phyloP scores from a whole-genome alignment of 305 asterid species.

The Fraxinus xanthoxyloides region DNA sequence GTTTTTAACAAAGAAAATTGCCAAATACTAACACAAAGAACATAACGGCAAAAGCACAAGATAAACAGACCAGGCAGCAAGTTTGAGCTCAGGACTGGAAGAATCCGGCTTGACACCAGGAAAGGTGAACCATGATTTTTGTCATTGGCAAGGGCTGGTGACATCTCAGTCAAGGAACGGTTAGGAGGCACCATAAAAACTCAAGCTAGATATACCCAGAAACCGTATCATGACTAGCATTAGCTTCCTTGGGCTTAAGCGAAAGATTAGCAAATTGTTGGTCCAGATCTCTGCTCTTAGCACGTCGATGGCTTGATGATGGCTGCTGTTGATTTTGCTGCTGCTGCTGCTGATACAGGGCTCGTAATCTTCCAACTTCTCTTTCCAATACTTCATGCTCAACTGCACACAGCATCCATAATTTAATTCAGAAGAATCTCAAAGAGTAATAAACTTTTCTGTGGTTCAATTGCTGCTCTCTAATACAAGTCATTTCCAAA shows the following conservation, averaged over 20 bases:
- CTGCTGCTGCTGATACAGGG: conserved; percentile 48
- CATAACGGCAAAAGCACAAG: not conserved
- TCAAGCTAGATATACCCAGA: conserved; percentile 47
- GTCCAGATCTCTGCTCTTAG: conserved; percentile 53
- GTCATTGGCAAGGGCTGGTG: not conserved
- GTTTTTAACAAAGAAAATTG: not conserved
- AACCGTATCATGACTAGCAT: conserved; percentile 40
- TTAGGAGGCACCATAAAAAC: not conserved
- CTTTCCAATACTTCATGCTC: conserved; percentile 66
- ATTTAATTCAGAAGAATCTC: conserved; percentile 1
- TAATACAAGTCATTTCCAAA: not conserved
- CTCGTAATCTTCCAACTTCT: conserved; percentile 54
- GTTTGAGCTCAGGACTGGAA: not conserved
- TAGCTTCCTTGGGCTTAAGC: conserved; percentile 54
- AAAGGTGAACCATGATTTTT: not conserved
- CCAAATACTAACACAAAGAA: not conserved
- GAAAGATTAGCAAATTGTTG: conserved; percentile 50
- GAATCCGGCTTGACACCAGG: not conserved
- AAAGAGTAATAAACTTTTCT: not conserved
- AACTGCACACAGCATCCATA: conserved; percentile 38
- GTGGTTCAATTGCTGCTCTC: not conserved
- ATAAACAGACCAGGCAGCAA: not conserved
- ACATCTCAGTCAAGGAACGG: not conserved
- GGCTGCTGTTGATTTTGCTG: conserved; percentile 32
- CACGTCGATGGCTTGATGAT: conserved; percentile 47